phyloP scores from a whole-genome alignment of 2,329 filamentous ascomycete genomes.

The Ramularia endophylla region DNA sequence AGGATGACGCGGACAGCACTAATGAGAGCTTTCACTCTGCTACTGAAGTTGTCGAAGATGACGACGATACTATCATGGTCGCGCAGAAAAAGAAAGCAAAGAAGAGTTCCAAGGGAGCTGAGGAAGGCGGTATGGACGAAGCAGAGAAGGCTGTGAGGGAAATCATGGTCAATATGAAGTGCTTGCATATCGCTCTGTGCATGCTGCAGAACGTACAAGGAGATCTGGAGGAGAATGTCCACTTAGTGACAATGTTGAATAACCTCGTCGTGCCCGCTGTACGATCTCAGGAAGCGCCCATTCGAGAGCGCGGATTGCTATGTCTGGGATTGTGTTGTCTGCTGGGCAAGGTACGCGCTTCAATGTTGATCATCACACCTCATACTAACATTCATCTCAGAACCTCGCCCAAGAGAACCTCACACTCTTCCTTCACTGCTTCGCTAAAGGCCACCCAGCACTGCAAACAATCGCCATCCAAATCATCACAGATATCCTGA shows the following conservation, averaged over 20 bases:
- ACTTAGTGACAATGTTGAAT: slow-evolving; percentile 96
- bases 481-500: slow-evolving; percentile 87
- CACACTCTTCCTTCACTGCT: slow-evolving; percentile 91
- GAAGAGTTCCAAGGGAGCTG: slow-evolving; percentile 48
- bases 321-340: slow-evolving; percentile 89
- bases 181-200: slow-evolving; percentile 92
- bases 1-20: slow-evolving; percentile 44
- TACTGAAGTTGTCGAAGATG: slow-evolving; percentile 66
- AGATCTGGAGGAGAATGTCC: slow-evolving; percentile 79
- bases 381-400: slow-evolving; percentile 29
- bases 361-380: neutral
- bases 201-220: slow-evolving; percentile 92
- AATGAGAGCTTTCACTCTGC: slow-evolving; percentile 92
- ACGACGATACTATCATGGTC: slow-evolving; percentile 38
- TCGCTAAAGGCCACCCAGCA: slow-evolving; percentile 82
- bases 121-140: slow-evolving; percentile 50
- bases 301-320: slow-evolving; percentile 81
- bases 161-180: slow-evolving; percentile 98
- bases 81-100: slow-evolving; percentile 29
- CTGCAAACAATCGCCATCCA: slow-evolving; percentile 87
- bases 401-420: slow-evolving; percentile 89
- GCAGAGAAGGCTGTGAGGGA: slow-evolving; percentile 74
- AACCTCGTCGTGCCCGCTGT: slow-evolving; percentile 94
- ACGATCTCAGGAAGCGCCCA: slow-evolving; percentile 83
- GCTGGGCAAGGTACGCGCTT: slow-evolving; percentile 62